phyloP scores from a whole-genome alignment of 257 asterid species.

The Scutellaria minor region DNA sequence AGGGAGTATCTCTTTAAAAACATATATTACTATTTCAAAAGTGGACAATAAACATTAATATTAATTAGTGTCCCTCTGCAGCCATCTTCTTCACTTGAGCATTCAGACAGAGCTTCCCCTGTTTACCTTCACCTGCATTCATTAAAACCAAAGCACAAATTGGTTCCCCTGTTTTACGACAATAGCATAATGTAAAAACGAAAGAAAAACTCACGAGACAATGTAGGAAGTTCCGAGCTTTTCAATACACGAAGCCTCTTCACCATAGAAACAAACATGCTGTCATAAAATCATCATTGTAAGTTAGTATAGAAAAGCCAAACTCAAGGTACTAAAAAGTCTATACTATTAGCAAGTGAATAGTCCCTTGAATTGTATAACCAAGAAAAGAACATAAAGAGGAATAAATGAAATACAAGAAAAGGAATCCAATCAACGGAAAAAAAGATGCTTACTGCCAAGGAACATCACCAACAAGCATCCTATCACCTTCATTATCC shows the following conservation, averaged over 20 bases:
- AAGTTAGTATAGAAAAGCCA: constrained; percentile 15
- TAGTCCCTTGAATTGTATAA: neutral
- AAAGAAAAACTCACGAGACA: constrained; percentile 57
- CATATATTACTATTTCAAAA: constrained; percentile 21
- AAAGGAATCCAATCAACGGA: constrained; percentile 38
- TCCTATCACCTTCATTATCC: constrained; percentile 97
- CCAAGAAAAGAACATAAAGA: neutral
- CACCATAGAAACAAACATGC: constrained; percentile 90
- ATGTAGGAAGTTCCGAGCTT: constrained; percentile 72
- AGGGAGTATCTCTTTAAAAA: constrained; percentile 16
- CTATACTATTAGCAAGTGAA: constrained; percentile 6
- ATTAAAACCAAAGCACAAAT: neutral
- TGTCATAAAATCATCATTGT: constrained; percentile 30
- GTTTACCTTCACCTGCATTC: constrained; percentile 58
- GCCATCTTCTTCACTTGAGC: constrained; percentile 10
- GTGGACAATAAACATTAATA: constrained; percentile 17
- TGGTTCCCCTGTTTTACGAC: neutral
- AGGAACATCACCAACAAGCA: constrained; percentile 99
- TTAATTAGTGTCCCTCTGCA: neutral
- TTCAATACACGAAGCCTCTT: constrained; percentile 89
- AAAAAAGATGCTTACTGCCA: constrained; percentile 84
- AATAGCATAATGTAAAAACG: neutral
- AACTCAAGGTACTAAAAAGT: neutral
- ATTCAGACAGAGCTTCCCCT: constrained; percentile 44
- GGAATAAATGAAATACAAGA: constrained; percentile 27